These are phyloP conservation scores for Barnettozyma vustinii DNA, from an alignment of 805 yeast genomes.

Conservation along the genomic window DNA sequence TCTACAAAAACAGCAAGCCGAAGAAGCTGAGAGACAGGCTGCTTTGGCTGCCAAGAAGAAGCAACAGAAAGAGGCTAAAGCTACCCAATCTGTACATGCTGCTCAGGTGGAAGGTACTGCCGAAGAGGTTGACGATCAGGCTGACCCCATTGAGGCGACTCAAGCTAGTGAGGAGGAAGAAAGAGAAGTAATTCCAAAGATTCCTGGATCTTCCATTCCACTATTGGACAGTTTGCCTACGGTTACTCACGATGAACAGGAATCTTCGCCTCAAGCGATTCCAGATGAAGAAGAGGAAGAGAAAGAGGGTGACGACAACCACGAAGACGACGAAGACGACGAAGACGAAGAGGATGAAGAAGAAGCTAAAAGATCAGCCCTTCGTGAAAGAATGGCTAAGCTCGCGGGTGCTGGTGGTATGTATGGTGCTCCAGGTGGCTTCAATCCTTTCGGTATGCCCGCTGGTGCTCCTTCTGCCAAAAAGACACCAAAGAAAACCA, in stretches of 20 bases:
- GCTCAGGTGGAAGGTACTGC: background rate
- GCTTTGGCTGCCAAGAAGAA: constrained; percentile 50
- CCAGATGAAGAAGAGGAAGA: constrained; percentile 27
- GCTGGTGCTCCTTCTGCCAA: constrained; percentile 29
- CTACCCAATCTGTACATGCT: background rate
- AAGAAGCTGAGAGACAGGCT: constrained; percentile 71
- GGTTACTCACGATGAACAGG: constrained; percentile 6
- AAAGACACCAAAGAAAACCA: constrained; percentile 12
- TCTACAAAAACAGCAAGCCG: constrained; percentile 74
- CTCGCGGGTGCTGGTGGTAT: constrained; percentile 76
- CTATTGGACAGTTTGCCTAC: background rate
- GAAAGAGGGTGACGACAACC: constrained; percentile 37
- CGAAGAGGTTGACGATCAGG: constrained; percentile 5
- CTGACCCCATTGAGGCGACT: background rate
- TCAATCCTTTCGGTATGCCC: constrained; percentile 38
- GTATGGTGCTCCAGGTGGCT: constrained; percentile 25
- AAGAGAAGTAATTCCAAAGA: background rate
- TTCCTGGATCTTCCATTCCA: background rate
- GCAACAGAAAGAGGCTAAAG: constrained; percentile 38
- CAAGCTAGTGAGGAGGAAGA: background rate
- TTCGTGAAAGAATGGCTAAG: constrained; percentile 94
- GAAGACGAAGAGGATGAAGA: constrained; percentile 68
- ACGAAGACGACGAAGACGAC: constrained; percentile 43
- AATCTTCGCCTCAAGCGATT: constrained; percentile 19
- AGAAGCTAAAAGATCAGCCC: constrained; percentile 65